Base-by-base conservation (phyloP, 306 rosid species). In the Quercus alba region DNA sequence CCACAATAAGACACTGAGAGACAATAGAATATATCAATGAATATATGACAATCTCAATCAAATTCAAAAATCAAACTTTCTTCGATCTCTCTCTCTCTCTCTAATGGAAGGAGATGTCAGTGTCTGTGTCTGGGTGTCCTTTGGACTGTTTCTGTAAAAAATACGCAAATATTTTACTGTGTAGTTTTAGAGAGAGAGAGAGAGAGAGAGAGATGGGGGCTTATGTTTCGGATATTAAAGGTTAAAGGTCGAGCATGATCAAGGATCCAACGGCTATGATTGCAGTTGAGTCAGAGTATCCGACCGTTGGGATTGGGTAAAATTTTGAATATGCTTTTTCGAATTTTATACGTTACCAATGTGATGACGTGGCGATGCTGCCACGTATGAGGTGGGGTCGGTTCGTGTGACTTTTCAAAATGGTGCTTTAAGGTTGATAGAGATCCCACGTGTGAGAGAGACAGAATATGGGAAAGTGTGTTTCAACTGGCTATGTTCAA, bases 11-110 rank as follows among this genome's bases (percentile, higher is more conserved):
- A 85, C 90, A 68, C 62, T 14, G 28, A 4, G 6, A 56, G 76
- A 56, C 23, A 59, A 75, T 46, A 35, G 28, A 49, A 3, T 10
- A 49, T 10, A 49, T 49, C 54, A 49, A 49, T 49, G 17, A 49
- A 17, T 10, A 49, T 49, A 52, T 7, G 75, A 20, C 71, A 75
- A 30, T 3, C 72, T 77, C 86, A 78, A 79, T 73, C 87, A 73
- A 75, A 80, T 91, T 91, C 91, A 89, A 87, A 89, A 87, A 85
- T 92, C 87, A 89, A 90, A 92, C 79, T 81, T 80, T 85, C 78
- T 9, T 54, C 83, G 19, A 14, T 23, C 54, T 76, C 76, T 73
- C 59, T 61, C 76, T 61, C 83, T 79, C 78, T 76, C 79, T 78
- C 66, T 75, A 44, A 72, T 51, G 72, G 87, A 84, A 87, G 85